A percentile compares a stretch with the other conserved stretches of the same genome.
phyloP scores from a whole-genome alignment of 768 basidiomycete species.

The Podaxis sp. region DNA sequence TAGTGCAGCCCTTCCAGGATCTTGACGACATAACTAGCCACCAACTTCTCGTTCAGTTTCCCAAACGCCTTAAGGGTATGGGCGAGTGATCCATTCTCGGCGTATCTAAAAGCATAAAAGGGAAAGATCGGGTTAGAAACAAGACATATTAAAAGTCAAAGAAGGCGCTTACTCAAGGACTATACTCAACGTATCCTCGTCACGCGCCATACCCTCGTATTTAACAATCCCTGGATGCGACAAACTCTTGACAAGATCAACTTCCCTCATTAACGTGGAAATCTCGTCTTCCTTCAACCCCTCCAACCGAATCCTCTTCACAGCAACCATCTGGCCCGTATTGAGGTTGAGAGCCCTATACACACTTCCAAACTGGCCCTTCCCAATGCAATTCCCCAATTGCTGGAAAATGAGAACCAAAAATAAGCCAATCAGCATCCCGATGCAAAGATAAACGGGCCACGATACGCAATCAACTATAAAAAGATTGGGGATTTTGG shows the following conservation, averaged over 20 bases:
- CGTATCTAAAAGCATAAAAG: slow-evolving; percentile 58
- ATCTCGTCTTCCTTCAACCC: slow-evolving; percentile 92
- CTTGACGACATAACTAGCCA: slow-evolving; percentile 92
- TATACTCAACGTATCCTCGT: slow-evolving; percentile 86
- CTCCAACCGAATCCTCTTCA: slow-evolving; percentile 90
- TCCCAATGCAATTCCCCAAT: slow-evolving; percentile 96
- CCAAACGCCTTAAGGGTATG: slow-evolving; percentile 94
- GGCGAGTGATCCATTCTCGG: slow-evolving; percentile 93
- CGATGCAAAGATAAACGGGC: slow-evolving; percentile 14
- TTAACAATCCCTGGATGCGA: slow-evolving; percentile 96
- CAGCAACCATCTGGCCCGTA: slow-evolving; percentile 98
- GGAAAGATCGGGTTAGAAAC: slow-evolving; percentile 7
- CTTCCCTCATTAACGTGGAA: slow-evolving; percentile 89
- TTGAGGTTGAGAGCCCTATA: slow-evolving; percentile 93
- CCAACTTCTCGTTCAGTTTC: slow-evolving; percentile 87
- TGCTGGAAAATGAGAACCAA: slow-evolving; percentile 52
- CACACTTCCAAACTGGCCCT: slow-evolving; percentile 95
- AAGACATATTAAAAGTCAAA: slow-evolving; percentile 16
- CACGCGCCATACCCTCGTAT: slow-evolving; percentile 94
- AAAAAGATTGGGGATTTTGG: slow-evolving; percentile 12
- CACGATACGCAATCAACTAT: slow-evolving; percentile 15
- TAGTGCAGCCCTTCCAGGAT: slow-evolving; percentile 96
- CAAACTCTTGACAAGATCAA: slow-evolving; percentile 87
- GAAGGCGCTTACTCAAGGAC: slow-evolving; percentile 79
- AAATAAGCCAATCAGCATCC: slow-evolving; percentile 4